Percentiles rank a stretch among this genome's conserved stretches.
phyloP scores from a whole-genome alignment of 148 eudicot genomes.

The Bassia scoparia region DNA sequence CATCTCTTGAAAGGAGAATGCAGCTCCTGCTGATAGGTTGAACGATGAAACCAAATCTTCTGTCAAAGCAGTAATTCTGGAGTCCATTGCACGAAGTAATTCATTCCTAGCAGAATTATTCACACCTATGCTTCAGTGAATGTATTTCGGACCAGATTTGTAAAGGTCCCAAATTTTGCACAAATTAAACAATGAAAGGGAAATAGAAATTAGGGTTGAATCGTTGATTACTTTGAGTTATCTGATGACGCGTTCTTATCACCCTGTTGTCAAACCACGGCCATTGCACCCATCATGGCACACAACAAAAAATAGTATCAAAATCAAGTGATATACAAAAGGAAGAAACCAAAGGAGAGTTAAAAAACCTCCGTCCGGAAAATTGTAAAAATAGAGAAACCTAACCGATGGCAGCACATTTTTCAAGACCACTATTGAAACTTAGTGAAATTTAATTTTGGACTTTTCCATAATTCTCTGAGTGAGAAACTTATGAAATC shows the following conservation, averaged over 20 bases:
- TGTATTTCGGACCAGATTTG: slow-evolving; percentile 4
- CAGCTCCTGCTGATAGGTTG: slow-evolving; percentile 54
- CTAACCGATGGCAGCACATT: neutral
- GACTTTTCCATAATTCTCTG: neutral
- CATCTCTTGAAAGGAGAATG: slow-evolving; percentile 45
- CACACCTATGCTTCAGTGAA: slow-evolving; percentile 26
- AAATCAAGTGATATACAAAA: slow-evolving; percentile 20
- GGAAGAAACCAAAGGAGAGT: slow-evolving; percentile 7
- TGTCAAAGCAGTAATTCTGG: slow-evolving; percentile 63
- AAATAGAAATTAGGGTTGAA: slow-evolving; percentile 14
- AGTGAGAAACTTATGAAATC: neutral
- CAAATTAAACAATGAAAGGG: slow-evolving; percentile 3
- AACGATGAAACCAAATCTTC: slow-evolving; percentile 65
- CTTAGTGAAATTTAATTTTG: neutral
- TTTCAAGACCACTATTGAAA: neutral
- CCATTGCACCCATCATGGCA: slow-evolving; percentile 10
- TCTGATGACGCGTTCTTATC: slow-evolving; percentile 51
- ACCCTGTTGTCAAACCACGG: slow-evolving; percentile 41
- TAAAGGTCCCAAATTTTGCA: neutral
- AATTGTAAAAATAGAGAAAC: too few relatives aligned
- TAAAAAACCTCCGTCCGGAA: neutral
- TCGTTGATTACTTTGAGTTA: slow-evolving; percentile 68
- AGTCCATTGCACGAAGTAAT: slow-evolving; percentile 80
- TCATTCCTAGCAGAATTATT: slow-evolving; percentile 59
- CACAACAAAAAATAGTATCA: slow-evolving; percentile 12